Evolutionary conservation across 345 rosid genomes (phyloP), one percentile per base, ranked within the genome.

Genomic region (Hirschfeldia incana): DNA sequence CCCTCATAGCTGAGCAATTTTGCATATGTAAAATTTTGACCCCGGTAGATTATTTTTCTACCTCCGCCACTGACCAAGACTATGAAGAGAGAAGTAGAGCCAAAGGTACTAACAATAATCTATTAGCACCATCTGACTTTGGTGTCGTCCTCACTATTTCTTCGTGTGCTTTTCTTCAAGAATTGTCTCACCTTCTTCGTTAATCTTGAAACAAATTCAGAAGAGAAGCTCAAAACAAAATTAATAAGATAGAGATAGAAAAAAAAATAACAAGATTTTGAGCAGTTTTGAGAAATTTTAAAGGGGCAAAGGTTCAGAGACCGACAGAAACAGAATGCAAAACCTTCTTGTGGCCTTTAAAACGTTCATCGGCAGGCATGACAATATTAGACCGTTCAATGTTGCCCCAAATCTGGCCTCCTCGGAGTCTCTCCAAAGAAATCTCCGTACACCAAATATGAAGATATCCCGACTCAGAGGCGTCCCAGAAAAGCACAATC

Each of bases 101-200:
- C 21, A 21, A 21, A 21, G 21, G 21, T 21, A 21, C 21, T 21
- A 21, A 61, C 53, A 46, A 6, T 60, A 53, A 63, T 27, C 75
- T 76, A 80, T 72, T 86, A 84, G n/a, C 81, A 72, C 88, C 87
- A 84, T 72, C 84, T 76, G 37, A 85, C 89, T 64, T 77, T 78
- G 32, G 46, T 63, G 53, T 63, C 80, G 26, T 67, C 74, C 65
- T 73, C 79, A 30, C 28, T 79, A 73, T 76, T 78, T 61, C 70
- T 84, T 65, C 32, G 58, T 28, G 44, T 28, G 36, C 53, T 82
- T 30, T 75, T 85, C 76, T 69, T 68, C 32, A 71, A 75, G 74
- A 85, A 79, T 2, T 64, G 88, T 81, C 77, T 72, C 75, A 91
- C 94, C 78, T 81, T 86, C 85, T 8, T 82, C 81, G 64, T 90